phyloP scores from a whole-genome alignment of 805 yeast genomes.

The Saccharomycopsis olivae region DNA sequence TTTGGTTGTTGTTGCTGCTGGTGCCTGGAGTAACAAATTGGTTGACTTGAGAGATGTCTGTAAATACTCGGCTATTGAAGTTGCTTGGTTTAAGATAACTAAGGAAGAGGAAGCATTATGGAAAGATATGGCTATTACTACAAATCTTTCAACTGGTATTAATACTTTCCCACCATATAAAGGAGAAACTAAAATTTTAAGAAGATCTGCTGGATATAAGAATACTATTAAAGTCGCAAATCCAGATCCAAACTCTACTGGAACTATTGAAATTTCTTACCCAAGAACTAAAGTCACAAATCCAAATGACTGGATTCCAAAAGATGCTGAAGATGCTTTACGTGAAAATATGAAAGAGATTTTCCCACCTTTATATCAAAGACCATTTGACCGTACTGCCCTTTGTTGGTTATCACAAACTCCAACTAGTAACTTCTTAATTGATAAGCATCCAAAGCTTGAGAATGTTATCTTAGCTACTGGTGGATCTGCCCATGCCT shows the following conservation, averaged over 20 bases:
- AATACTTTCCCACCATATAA: neutral
- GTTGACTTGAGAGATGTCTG: conserved; percentile 19
- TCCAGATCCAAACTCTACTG: neutral
- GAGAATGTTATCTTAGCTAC: conserved; percentile 25
- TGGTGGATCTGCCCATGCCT: conserved; percentile 33
- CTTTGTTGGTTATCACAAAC: conserved; percentile 31
- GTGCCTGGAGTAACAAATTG: conserved; percentile 25
- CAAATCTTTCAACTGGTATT: neutral
- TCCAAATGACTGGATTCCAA: conserved; percentile 23
- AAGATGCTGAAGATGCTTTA: conserved; percentile 26
- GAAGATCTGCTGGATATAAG: neutral
- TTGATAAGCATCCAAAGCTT: conserved; percentile 25
- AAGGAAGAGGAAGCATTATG: neutral
- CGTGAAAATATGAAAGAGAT: conserved; percentile 23
- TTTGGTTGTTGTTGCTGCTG: conserved; percentile 23
- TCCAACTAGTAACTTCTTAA: conserved; percentile 25
- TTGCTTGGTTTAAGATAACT: conserved; percentile 1
- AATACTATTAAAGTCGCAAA: neutral
- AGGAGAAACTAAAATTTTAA: neutral
- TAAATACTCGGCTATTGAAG: conserved; percentile 19
- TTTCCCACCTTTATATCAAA: neutral
- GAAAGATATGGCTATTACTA: neutral
- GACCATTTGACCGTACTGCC: conserved; percentile 24
- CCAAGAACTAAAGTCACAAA: neutral
- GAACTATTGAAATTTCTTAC: neutral